Evolutionary conservation across 2,329 filamentous ascomycete genomes (phyloP), one percentile per base, ranked within the genome.

Genomic region (Aureobasidium uvarum): DNA sequence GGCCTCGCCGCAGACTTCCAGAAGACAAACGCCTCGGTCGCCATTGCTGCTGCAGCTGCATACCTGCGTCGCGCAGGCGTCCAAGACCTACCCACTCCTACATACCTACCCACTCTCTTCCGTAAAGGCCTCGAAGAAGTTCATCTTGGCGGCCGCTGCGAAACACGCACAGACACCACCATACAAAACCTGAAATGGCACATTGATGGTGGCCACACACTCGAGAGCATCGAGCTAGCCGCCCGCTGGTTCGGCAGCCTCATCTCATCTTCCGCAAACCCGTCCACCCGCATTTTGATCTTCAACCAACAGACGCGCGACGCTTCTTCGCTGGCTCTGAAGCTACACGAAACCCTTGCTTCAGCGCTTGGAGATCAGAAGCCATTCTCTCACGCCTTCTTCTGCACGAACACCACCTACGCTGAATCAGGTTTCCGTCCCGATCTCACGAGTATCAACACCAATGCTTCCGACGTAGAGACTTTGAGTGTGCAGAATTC

Each of bases 271-370:
- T 59, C 69, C n/a, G 11, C 38, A 36, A 20, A 39, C 1, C 45
- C 76, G 51, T 74, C 75, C 13, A 72, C 75, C 5, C 80, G 91
- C 0, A 81, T 89, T 66, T 79, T 98, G 52, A 83, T 98, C 55
- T 98, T 98, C 81, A 97, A 97, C 76, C 94, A 97, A 76, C 92
- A 96, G 73, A 92, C 91, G 11, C 86, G 92, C 38, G 88, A 96
- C 72, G 90, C 90, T 5, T 78, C 80, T 4, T 80, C 84, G 18
- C 82, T 96, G 1, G 84, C 94, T 2, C 78, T 77, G 38, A 83
- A 82, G 0, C 79, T 96, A 1, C 81, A 92, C 65, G 74, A 80
- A 11, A 85, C 85, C 2, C 78, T 90, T 62, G 72, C 75, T 52
- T 67, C 77, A 64, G 72, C 78, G 65, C 56, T 81, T 63, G 56